These are phyloP conservation scores for Fraxinus albicans DNA, from an alignment of 305 asterid genomes.

Conservation along the genomic window DNA sequence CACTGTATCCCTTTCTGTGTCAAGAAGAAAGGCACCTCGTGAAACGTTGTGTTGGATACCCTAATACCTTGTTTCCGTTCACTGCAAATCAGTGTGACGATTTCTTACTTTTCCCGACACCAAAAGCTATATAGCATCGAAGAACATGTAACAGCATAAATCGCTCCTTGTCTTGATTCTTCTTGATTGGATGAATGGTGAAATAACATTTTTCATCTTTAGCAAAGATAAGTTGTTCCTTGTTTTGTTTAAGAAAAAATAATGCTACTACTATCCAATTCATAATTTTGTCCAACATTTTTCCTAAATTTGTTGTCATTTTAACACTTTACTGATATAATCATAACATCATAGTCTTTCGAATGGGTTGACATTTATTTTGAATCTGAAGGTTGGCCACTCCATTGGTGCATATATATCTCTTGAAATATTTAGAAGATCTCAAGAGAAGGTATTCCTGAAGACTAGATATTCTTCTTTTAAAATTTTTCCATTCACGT, in stretches of 20 bases:
- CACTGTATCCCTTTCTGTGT: no score
- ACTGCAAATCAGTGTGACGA: background rate
- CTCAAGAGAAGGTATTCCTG: slow-evolving; percentile 59
- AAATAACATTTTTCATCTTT: background rate
- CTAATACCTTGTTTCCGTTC: background rate
- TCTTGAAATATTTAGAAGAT: slow-evolving; percentile 63
- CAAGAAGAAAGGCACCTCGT: no score
- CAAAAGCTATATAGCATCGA: background rate
- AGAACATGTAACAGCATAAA: background rate
- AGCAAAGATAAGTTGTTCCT: background rate
- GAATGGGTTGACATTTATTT: slow-evolving; percentile 22
- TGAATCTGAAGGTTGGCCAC: slow-evolving; percentile 75
- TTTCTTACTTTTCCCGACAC: background rate
- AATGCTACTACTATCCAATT: background rate
- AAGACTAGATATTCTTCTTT: background rate
- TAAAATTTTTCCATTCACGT: background rate
- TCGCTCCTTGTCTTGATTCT: background rate
- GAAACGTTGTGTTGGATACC: background rate
- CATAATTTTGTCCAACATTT: background rate
- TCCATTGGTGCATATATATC: slow-evolving; percentile 84
- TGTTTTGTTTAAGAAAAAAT: background rate
- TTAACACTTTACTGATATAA: slow-evolving; percentile 8
- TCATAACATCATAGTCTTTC: background rate
- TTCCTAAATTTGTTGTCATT: background rate
- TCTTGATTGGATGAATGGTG: background rate